Conservation (phyloP, 345 rosid species). For the Mercurialis annua region DNA sequence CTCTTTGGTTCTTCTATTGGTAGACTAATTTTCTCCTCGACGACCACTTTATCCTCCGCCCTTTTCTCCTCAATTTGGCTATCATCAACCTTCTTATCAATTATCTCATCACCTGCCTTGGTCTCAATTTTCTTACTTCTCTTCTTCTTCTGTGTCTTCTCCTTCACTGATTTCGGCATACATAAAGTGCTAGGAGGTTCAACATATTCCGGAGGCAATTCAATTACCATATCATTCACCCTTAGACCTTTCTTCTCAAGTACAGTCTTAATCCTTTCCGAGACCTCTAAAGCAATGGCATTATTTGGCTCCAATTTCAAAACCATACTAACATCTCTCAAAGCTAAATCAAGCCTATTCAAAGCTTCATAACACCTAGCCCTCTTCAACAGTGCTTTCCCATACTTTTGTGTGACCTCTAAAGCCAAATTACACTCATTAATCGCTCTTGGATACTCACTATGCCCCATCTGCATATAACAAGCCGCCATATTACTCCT, state of each 20-base stretch:
- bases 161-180: conserved; percentile 34
- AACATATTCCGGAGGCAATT: conserved; percentile 64
- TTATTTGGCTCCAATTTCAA: conserved; percentile 66
- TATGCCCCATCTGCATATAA: conserved; percentile 79
- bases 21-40: conserved; percentile 48
- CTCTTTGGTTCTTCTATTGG: conserved; percentile 41
- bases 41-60: conserved; percentile 52
- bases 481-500: conserved; percentile 83
- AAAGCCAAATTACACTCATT: conserved; percentile 75
- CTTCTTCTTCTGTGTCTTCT: conserved; percentile 42
- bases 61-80: conserved; percentile 33
- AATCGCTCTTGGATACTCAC: conserved; percentile 71
- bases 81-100: conserved; percentile 38
- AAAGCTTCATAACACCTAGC: conserved; percentile 87
- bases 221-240: conserved; percentile 58
- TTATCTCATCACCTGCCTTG: conserved; percentile 20
- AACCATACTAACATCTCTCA: conserved; percentile 65
- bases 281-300: conserved; percentile 65
- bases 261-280: conserved; percentile 57
- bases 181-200: conserved; percentile 50
- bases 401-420: conserved; percentile 57
- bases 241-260: conserved; percentile 57
- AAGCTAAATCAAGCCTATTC: conserved; percentile 72
- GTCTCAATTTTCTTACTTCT: conserved; percentile 28
- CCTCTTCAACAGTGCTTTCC: conserved; percentile 76